Percentiles rank a stretch among this genome's conserved stretches.
Evolutionary conservation across 352 stramenopile species (phyloP).

Genomic region (Blastocystis sp.): DNA sequence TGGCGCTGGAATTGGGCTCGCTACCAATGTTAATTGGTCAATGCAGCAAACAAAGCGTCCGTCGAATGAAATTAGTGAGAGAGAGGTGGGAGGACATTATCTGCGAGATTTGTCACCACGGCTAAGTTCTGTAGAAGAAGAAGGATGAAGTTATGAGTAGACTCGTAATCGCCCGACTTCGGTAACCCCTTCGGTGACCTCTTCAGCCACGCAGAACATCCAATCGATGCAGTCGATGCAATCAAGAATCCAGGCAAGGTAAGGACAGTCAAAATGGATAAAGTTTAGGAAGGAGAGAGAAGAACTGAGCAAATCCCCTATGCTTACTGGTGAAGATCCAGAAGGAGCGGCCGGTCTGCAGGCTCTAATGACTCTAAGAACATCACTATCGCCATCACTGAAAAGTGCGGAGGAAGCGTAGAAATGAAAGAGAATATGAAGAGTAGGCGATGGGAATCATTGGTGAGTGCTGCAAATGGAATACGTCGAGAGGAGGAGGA

Average conservation of each 20-base stretch:
- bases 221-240: too few relatives aligned
- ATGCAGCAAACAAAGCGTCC: not conserved
- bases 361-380: conserved; percentile 12
- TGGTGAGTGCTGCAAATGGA: conserved; percentile 4
- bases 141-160: not conserved
- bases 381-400: conserved; percentile 27
- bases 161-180: not conserved
- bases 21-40: not conserved
- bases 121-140: not conserved
- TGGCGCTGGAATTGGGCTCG: conserved; percentile 22
- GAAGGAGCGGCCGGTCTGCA: conserved; percentile 22
- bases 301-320: conserved; percentile 5
- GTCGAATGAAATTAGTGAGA: not conserved
- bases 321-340: conserved; percentile 44
- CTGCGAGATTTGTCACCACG: not conserved
- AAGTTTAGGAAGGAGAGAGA: not conserved
- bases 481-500: not conserved
- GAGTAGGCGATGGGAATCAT: conserved; percentile 1
- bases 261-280: not conserved
- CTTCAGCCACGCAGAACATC: too few relatives aligned
- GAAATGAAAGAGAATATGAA: not conserved
- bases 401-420: not conserved
- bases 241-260: not conserved
- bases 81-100: not conserved
- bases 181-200: not conserved